Evolutionary conservation across 768 basidiomycete species (phyloP).

Genomic region (Cyathus striatus): DNA sequence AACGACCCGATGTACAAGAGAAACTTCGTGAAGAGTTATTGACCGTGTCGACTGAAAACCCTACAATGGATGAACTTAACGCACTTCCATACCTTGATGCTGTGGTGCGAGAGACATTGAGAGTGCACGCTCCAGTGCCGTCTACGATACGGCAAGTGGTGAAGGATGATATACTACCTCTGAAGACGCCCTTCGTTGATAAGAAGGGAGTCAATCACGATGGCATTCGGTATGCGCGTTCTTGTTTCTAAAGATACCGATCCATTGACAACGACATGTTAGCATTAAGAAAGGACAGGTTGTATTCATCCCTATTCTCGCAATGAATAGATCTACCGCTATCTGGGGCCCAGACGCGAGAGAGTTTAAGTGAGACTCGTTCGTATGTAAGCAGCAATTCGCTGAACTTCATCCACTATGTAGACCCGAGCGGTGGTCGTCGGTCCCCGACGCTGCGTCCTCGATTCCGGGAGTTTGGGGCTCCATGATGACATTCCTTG

Average conservation of each 20-base stretch:
- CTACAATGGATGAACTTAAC: slow-evolving; percentile 66
- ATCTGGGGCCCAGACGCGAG: slow-evolving; percentile 62
- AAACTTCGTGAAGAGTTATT: slow-evolving; percentile 58
- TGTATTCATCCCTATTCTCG: slow-evolving; percentile 44
- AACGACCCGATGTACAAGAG: slow-evolving; percentile 41
- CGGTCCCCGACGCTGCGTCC: slow-evolving; percentile 34
- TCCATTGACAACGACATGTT: too few species aligned
- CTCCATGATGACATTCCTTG: slow-evolving; percentile 56
- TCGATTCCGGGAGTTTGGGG: slow-evolving; percentile 57
- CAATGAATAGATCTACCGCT: slow-evolving; percentile 43
- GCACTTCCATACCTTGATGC: slow-evolving; percentile 67
- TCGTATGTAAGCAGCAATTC: not conserved
- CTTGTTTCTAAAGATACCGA: too few species aligned
- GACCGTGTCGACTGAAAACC: slow-evolving; percentile 44
- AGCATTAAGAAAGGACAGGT: slow-evolving; percentile 41
- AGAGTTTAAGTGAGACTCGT: slow-evolving; percentile 47
- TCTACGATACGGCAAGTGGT: slow-evolving; percentile 35
- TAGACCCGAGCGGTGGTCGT: slow-evolving; percentile 64
- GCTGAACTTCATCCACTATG: not conserved
- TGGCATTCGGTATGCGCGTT: slow-evolving; percentile 34
- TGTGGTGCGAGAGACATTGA: slow-evolving; percentile 55
- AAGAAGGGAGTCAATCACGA: slow-evolving; percentile 33
- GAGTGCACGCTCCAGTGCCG: slow-evolving; percentile 49
- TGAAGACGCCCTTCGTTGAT: slow-evolving; percentile 40
- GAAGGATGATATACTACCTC: slow-evolving; percentile 49